Evolutionary conservation across 805 yeast species (phyloP).

Genomic region (Lipomyces spencermartinsiae): DNA sequence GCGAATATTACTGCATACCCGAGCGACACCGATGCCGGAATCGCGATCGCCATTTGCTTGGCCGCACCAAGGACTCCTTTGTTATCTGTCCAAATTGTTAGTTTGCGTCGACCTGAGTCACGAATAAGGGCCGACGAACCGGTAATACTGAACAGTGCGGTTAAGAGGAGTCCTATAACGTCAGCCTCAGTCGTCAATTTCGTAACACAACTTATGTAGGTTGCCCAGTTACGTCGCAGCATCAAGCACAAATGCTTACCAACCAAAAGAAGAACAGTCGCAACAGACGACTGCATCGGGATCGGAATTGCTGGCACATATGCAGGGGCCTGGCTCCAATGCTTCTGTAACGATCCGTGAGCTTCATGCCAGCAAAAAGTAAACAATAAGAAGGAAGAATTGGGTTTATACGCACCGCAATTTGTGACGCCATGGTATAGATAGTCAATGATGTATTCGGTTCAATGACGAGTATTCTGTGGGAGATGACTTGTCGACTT

Average conservation of each 20-base stretch:
- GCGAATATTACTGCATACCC: constrained; percentile 23
- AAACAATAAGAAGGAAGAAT: background rate
- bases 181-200: background rate
- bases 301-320: constrained; percentile 24
- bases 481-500: no score
- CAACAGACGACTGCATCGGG: constrained; percentile 23
- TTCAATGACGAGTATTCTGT: background rate
- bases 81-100: constrained; percentile 20
- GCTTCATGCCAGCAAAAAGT: background rate
- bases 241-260: constrained; percentile 15
- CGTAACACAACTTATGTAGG: background rate
- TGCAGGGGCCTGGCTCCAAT: constrained; percentile 31
- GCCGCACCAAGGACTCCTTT: constrained; percentile 24
- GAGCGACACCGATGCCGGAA: constrained; percentile 33
- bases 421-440: background rate
- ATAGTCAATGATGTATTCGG: background rate
- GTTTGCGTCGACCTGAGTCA: background rate
- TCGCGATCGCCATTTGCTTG: constrained; percentile 25
- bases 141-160: constrained; percentile 30
- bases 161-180: constrained; percentile 17
- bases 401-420: background rate
- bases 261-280: constrained; percentile 18
- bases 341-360: constrained; percentile 13
- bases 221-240: background rate
- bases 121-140: constrained; percentile 13